phyloP scores from a whole-genome alignment of 495 filamentous ascomycete species.

The Aspergillus asperescens region DNA sequence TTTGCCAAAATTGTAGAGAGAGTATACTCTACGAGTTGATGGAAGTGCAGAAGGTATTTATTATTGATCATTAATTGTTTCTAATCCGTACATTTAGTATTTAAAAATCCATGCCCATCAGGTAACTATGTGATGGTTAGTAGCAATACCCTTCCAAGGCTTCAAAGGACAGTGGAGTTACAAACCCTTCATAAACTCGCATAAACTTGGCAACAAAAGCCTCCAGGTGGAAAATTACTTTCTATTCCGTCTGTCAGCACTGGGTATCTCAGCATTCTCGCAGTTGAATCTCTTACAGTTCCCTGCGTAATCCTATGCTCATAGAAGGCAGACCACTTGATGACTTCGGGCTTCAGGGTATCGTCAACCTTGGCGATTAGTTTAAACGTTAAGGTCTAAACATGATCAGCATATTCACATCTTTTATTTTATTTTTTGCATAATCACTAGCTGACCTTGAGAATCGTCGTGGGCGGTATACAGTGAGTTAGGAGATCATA shows the following conservation, averaged over 20 bases:
- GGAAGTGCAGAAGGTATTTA: slow-evolving; percentile 15
- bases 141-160: slow-evolving; percentile 13
- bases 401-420: slow-evolving; percentile 5
- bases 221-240: slow-evolving; percentile 96
- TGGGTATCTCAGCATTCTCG: neutral
- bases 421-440: neutral
- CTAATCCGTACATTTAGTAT: slow-evolving; percentile 15
- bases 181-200: slow-evolving; percentile 79
- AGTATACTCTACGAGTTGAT: neutral
- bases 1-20: too few species aligned
- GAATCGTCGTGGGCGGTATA: slow-evolving; percentile 85
- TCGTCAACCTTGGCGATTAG: slow-evolving; percentile 83
- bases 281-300: slow-evolving; percentile 44
- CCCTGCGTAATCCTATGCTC: slow-evolving; percentile 89
- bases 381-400: slow-evolving; percentile 78
- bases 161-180: neutral
- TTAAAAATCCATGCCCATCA: slow-evolving; percentile 86
- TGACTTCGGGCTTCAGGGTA: slow-evolving; percentile 80
- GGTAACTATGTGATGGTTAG: slow-evolving; percentile 49
- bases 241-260: slow-evolving; percentile 43
- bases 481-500: slow-evolving; percentile 96
- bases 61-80: slow-evolving; percentile 31
- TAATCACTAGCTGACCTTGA: slow-evolving; percentile 55
- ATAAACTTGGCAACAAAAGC: slow-evolving; percentile 98
- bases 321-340: slow-evolving; percentile 94